A percentile compares a stretch with the other conserved stretches of the same genome.
Conservation (phyloP, 2,329 filamentous ascomycete genomes). For the Monilinia fructigena region DNA sequence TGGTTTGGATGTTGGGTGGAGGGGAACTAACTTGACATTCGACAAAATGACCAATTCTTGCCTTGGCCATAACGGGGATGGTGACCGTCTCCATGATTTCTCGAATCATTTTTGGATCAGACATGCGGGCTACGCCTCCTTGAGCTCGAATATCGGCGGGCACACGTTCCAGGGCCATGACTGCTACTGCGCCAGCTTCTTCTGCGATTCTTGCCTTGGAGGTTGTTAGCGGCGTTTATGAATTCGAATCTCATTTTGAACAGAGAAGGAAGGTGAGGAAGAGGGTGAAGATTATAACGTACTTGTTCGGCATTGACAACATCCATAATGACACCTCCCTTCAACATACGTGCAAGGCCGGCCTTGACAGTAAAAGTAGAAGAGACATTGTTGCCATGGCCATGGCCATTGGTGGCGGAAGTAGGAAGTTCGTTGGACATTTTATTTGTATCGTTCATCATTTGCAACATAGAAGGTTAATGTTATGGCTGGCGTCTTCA, state of each 20-base stretch:
- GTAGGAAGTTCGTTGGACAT: slow-evolving; percentile 48
- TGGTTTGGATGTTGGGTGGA: too few relatives aligned
- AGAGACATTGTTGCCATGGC: slow-evolving; percentile 31
- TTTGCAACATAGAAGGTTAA: slow-evolving; percentile 13
- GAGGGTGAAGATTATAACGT: slow-evolving; percentile 26
- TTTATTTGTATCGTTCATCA: slow-evolving; percentile 33
- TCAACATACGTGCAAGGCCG: slow-evolving; percentile 94
- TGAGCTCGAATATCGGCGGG: slow-evolving; percentile 91
- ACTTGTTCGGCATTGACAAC: slow-evolving; percentile 87
- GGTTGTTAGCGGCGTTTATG: slow-evolving; percentile 21
- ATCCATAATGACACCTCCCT: slow-evolving; percentile 99
- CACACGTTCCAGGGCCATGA: slow-evolving; percentile 98
- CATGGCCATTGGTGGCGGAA: slow-evolving; percentile 31
- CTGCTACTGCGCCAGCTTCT: slow-evolving; percentile 90
- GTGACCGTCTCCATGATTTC: slow-evolving; percentile 94
- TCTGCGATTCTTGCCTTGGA: slow-evolving; percentile 87
- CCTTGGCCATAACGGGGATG: slow-evolving; percentile 99
- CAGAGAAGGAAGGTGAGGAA: neutral
- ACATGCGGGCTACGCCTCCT: slow-evolving; percentile 96
- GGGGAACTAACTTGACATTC: slow-evolving; percentile 71
- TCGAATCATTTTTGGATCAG: slow-evolving; percentile 89
- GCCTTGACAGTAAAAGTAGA: slow-evolving; percentile 82
- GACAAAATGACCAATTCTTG: slow-evolving; percentile 94
- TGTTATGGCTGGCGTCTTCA: slow-evolving; percentile 33
- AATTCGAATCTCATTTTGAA: neutral